Percentiles rank a stretch among this genome's conserved stretches.
These are phyloP conservation scores for Peronosclerospora sorghi DNA, from an alignment of 352 stramenopile genomes.

Conservation along the genomic window DNA sequence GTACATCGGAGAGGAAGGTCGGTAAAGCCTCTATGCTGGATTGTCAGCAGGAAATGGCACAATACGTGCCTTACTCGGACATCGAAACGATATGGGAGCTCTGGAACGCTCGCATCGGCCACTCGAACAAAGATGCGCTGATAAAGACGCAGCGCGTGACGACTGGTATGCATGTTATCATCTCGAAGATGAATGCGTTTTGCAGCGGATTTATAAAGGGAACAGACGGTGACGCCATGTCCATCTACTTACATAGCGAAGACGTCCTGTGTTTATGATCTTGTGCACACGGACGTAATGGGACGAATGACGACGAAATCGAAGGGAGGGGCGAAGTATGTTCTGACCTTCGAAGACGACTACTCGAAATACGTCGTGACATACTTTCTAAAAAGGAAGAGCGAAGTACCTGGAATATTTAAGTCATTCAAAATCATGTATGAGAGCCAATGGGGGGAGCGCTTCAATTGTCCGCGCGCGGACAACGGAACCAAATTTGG, in stretches of 20 bases:
- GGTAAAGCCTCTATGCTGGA: slow-evolving; percentile 7
- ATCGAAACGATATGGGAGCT: slow-evolving; percentile 10
- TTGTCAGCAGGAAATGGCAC: slow-evolving; percentile 4
- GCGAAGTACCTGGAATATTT: slow-evolving; percentile 5
- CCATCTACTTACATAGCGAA: slow-evolving; percentile 1
- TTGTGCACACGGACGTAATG: slow-evolving; percentile 5
- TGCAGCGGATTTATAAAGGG: slow-evolving; percentile 8
- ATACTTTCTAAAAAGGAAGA: slow-evolving; percentile 13
- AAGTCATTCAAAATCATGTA: slow-evolving; percentile 6
- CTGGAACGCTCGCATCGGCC: slow-evolving; percentile 6
- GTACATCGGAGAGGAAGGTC: background rate
- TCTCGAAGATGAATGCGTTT: too few species aligned
- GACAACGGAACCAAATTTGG: slow-evolving; percentile 21
- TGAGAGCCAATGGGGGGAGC: slow-evolving; percentile 13
- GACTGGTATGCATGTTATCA: too few species aligned
- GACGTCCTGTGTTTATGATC: slow-evolving; percentile 4
- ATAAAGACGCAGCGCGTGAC: background rate
- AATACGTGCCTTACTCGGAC: slow-evolving; percentile 2
- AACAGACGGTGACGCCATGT: too few species aligned
- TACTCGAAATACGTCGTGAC: slow-evolving; percentile 5
- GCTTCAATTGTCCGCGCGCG: slow-evolving; percentile 8
- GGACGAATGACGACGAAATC: slow-evolving; percentile 8
- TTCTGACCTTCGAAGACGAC: slow-evolving; percentile 5
- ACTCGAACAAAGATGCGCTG: background rate
- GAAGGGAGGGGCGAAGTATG: background rate